Conservation (phyloP, 768 basidiomycete species). For the Holtermanniella nyarrowii region DNA sequence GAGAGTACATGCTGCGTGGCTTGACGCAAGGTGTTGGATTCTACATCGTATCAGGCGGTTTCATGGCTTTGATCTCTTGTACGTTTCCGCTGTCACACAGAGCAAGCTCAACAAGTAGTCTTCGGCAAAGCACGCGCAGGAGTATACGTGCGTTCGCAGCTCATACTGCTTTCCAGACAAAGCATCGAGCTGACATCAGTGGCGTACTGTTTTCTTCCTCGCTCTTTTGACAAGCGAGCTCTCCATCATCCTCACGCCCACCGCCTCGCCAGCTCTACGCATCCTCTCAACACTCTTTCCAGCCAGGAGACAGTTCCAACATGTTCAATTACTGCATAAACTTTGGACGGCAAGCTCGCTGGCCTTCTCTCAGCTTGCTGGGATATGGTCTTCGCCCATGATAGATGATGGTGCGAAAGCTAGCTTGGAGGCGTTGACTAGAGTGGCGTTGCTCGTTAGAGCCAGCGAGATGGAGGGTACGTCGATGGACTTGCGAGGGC, state of each 20-base stretch:
- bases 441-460: conserved; percentile 4
- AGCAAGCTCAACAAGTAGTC: conserved; percentile 6
- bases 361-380: conserved; percentile 24
- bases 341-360: conserved; percentile 19
- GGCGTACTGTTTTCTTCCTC: conserved; percentile 21
- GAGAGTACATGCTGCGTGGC: conserved; percentile 22
- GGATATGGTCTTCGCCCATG: conserved; percentile 14
- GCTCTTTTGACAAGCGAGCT: conserved; percentile 21
- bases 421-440: conserved; percentile 4
- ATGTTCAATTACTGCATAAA: conserved; percentile 18
- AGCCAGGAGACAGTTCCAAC: conserved; percentile 12
- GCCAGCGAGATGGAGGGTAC: conserved; percentile 23
- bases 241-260: conserved; percentile 17
- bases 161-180: neutral
- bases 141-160: conserved; percentile 19
- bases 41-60: conserved; percentile 22
- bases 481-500: neutral
- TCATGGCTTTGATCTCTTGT: conserved; percentile 27
- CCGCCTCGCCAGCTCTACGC: neutral
- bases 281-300: neutral
- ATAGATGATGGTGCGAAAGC: neutral
- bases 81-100: neutral
- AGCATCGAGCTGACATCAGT: conserved; percentile 11
- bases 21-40: conserved; percentile 20
- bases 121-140: conserved; percentile 21